Evolutionary conservation across 2,329 filamentous ascomycete species (phyloP), one percentile per base, ranked within the genome.

Genomic region (Fusarium chaquense): DNA sequence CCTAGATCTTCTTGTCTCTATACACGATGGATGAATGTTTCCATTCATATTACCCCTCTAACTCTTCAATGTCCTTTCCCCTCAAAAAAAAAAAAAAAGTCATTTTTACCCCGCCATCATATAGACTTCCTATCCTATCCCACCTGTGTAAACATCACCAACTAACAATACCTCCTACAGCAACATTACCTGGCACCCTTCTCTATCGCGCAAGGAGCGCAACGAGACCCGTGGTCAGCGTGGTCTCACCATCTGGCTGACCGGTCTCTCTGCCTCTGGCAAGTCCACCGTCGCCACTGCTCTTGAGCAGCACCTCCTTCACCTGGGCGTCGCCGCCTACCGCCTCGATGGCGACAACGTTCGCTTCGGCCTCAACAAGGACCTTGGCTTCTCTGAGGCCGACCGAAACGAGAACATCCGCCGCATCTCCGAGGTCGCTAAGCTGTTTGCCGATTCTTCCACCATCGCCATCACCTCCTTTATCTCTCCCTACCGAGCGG

Each of bases 371-470:
- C 87, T 99, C 73, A 99, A 98, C 89, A 97, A 97, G 83, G 95
- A 98, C 84, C 88, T 99, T 13, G 95, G 95, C 18, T 99, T 98
- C 85, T 92, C 89, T 70, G 95, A 97, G 78, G 89, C 90, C 78
- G 94, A 98, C 84, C 90, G 96, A 75, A 97, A 95, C 79, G 96
- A 99, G 87, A 99, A 99, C 84, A 99, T 99, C 79, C 90, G 96
- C 65, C 90, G 96, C 70, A 98, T 99, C 77, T 93, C 93, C 57
- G 95, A 99, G 86, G 94, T 98, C 43, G 94, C 96, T 66, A 97
- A 97, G 83, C 89, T 99, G 71, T 99, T 99, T 82, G 94, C 96
- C 67, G 96, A 99, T 83, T 89, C 89, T 55, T 90, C 92, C 69
- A 92, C 91, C 60, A 89, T 98, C 75, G 93, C 95, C 71, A 90